A percentile compares a stretch with the other conserved stretches of the same genome.
phyloP scores from a whole-genome alignment of 129 eudicot genomes.

The Flaveria trinervia region DNA sequence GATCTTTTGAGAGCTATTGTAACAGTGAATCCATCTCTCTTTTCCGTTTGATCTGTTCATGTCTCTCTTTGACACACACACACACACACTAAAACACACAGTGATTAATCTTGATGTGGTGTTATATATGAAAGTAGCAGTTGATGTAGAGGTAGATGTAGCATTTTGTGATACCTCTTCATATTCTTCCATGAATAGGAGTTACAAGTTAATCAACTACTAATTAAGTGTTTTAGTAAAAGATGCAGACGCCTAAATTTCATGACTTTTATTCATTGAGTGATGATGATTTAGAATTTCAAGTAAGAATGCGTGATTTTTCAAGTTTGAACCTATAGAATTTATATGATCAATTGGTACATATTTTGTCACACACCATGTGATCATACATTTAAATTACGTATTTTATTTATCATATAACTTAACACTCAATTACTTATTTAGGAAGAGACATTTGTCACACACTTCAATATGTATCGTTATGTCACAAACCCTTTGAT shows the following conservation, averaged over 20 bases:
- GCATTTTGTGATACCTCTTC: background rate
- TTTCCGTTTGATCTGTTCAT: slow-evolving; percentile 12
- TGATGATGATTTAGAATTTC: background rate
- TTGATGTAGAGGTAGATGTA: background rate
- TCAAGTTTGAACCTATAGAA: background rate
- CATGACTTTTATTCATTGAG: background rate
- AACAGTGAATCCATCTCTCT: slow-evolving; percentile 28
- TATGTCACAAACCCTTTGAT: no score
- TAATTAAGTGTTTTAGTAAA: no score
- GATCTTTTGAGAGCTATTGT: slow-evolving; percentile 36
- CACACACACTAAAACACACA: slow-evolving; percentile 9
- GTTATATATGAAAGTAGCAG: background rate
- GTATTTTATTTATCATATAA: no score
- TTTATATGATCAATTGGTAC: no score
- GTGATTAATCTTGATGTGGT: background rate
- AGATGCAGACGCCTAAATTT: background rate
- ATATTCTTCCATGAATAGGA: slow-evolving; percentile 5
- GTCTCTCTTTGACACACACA: background rate
- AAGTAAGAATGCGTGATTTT: background rate
- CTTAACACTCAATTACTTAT: no score
- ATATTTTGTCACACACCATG: no score
- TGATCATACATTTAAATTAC: no score
- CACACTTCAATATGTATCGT: no score
- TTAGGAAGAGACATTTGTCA: no score
- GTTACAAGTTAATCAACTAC: slow-evolving; percentile 7